These are phyloP conservation scores for Cryptosporidium tyzzeri DNA, from an alignment of 169 alveolate genomes.

Conservation along the genomic window DNA sequence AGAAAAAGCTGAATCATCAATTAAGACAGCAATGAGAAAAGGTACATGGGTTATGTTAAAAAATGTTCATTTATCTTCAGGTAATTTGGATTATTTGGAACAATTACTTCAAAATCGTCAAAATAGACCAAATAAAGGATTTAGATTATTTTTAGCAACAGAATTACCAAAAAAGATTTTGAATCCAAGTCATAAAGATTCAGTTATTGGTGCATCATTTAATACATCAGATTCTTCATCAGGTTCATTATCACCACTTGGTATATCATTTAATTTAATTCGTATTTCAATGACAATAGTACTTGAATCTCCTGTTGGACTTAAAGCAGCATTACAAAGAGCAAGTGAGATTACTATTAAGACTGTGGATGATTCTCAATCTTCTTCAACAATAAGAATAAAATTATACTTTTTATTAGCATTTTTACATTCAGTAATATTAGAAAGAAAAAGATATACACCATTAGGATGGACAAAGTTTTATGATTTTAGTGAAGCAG, in stretches of 20 bases:
- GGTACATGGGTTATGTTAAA: conserved; percentile 98
- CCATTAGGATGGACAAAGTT: conserved; percentile 98
- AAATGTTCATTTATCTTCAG: conserved; percentile 97
- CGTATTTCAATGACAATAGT: conserved; percentile 93
- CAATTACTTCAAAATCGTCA: conserved; percentile 88
- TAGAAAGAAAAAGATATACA: conserved; percentile 96
- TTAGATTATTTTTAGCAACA: conserved; percentile 97
- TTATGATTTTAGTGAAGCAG: conserved; percentile 97
- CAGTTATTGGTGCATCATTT: conserved; percentile 18
- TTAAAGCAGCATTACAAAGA: conserved; percentile 92
- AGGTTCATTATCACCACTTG: conserved; percentile 2
- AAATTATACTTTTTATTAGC: conserved; percentile 91
- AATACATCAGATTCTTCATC: background rate
- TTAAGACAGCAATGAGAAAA: conserved; percentile 90
- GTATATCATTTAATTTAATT: conserved; percentile 91
- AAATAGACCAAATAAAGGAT: conserved; percentile 87
- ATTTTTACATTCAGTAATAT: conserved; percentile 96
- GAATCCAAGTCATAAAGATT: conserved; percentile 18
- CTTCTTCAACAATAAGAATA: conserved; percentile 8
- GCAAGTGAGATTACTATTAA: conserved; percentile 86
- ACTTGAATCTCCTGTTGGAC: conserved; percentile 98
- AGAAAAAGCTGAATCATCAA: conserved; percentile 92
- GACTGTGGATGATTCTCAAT: conserved; percentile 79
- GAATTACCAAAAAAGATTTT: conserved; percentile 92
- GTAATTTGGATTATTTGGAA: conserved; percentile 95